Evolutionary conservation across 805 yeast species (phyloP).

Genomic region (Candida mattraensis): DNA sequence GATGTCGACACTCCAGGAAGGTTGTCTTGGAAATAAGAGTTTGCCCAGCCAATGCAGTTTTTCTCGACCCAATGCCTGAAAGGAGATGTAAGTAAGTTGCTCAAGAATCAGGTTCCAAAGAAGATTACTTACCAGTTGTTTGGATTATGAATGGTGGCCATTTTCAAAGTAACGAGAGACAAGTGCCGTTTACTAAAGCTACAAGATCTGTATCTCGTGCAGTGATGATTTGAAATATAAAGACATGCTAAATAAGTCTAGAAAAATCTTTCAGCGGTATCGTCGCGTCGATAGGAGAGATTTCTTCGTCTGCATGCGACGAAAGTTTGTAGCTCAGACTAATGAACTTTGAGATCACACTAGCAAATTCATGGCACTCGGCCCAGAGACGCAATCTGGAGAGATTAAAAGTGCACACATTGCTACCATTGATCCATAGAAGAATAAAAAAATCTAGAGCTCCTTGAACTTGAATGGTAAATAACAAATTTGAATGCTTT

Average conservation of each 20-base stretch:
- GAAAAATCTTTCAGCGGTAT: slow-evolving; percentile 21
- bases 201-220: not conserved
- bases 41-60: slow-evolving; percentile 92
- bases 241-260: slow-evolving; percentile 10
- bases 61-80: slow-evolving; percentile 98
- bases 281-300: slow-evolving; percentile 4
- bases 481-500: not conserved
- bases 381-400: not conserved
- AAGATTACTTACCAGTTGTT: slow-evolving; percentile 64
- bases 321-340: no score
- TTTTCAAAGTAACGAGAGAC: slow-evolving; percentile 31
- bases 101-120: not conserved
- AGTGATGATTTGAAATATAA: slow-evolving; percentile 1
- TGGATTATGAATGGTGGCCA: slow-evolving; percentile 90
- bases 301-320: no score
- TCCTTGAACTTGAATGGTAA: slow-evolving; percentile 15
- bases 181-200: not conserved
- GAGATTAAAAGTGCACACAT: slow-evolving; percentile 17
- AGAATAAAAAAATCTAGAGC: slow-evolving; percentile 8
- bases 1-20: slow-evolving; percentile 47
- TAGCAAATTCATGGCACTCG: slow-evolving; percentile 10
- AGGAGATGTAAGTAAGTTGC: slow-evolving; percentile 1
- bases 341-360: slow-evolving; percentile 7
- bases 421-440: slow-evolving; percentile 20
- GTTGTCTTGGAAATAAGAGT: slow-evolving; percentile 64